Conservation (phyloP, 2,329 filamentous ascomycete species). For the Thermoascus crustaceus region DNA sequence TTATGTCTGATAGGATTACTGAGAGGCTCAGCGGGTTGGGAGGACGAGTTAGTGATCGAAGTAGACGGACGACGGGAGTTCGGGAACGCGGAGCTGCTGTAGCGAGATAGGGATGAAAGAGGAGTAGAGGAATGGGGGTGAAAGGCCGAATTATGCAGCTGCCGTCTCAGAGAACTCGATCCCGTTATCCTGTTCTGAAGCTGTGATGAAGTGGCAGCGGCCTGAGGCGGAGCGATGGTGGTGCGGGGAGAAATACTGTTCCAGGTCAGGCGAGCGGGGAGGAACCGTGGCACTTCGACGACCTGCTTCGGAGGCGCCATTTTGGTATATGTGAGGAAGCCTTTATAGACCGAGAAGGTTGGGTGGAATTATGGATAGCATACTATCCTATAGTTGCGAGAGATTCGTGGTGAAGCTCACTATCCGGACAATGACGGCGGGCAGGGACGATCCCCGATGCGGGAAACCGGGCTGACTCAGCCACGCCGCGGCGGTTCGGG, state of each 20-base stretch:
- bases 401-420: too few species aligned
- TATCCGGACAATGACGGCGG: too few species aligned
- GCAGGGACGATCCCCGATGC: neutral
- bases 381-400: too few species aligned
- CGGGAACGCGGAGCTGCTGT: conserved; percentile 6
- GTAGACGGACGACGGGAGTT: conserved; percentile 3
- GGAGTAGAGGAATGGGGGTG: conserved; percentile 8
- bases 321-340: too few species aligned
- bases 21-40: conserved; percentile 11
- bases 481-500: neutral
- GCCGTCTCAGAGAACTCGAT: conserved; percentile 15
- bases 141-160: conserved; percentile 11
- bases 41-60: conserved; percentile 15
- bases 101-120: conserved; percentile 9
- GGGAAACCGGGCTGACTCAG: neutral
- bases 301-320: conserved; percentile 38
- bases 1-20: conserved; percentile 35
- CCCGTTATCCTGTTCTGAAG: conserved; percentile 12
- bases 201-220: conserved; percentile 16
- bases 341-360: too few species aligned
- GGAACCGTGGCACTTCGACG: conserved; percentile 35
- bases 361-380: too few species aligned
- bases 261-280: conserved; percentile 36
- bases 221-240: conserved; percentile 20
- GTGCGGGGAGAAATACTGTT: conserved; percentile 29